Percentiles rank a stretch among this genome's conserved stretches.
phyloP scores from a whole-genome alignment of 495 filamentous ascomycete genomes.

The Podospora pseudocomata region DNA sequence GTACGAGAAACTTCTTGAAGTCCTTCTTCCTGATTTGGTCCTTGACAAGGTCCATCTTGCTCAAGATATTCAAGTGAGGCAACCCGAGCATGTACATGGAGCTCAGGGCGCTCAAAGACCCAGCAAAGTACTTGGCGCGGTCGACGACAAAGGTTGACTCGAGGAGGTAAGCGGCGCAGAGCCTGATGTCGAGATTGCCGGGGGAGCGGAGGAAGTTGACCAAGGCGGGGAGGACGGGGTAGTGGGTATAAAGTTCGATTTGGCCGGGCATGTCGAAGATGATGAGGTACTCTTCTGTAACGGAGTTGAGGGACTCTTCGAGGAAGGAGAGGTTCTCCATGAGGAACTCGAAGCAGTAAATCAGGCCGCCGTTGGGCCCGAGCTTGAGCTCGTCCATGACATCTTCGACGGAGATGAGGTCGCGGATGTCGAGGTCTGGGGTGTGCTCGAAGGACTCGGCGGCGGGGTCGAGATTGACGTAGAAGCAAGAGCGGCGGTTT shows the following conservation, averaged over 20 bases:
- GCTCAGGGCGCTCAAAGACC: conserved; percentile 92
- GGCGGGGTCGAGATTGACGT: conserved; percentile 96
- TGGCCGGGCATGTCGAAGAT: conserved; percentile 98
- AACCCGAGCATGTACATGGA: conserved; percentile 98
- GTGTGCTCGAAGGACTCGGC: conserved; percentile 88
- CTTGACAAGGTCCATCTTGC: conserved; percentile 94
- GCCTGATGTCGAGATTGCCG: conserved; percentile 78
- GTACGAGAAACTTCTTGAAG: conserved; percentile 79
- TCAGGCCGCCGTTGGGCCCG: conserved; percentile 91
- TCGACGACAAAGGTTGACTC: conserved; percentile 94
- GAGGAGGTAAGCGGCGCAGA: conserved; percentile 94
- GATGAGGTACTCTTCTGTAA: conserved; percentile 92
- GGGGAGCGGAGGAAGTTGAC: conserved; percentile 73
- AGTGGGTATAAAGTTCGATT: conserved; percentile 97
- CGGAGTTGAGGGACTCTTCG: conserved; percentile 75
- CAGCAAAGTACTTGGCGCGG: conserved; percentile 93
- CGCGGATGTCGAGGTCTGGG: conserved; percentile 95
- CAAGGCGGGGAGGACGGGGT: conserved; percentile 85
- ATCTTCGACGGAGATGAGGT: conserved; percentile 92
- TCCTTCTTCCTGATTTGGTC: conserved; percentile 77
- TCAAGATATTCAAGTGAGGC: conserved; percentile 89
- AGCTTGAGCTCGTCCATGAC: conserved; percentile 96
- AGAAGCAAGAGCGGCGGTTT: conserved; percentile 83
- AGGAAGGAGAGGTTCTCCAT: conserved; percentile 96
- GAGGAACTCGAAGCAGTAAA: conserved; percentile 96